These are phyloP conservation scores for Ophioceras dolichostomum DNA, from an alignment of 2,329 filamentous ascomycete species.

Conservation along the genomic window DNA sequence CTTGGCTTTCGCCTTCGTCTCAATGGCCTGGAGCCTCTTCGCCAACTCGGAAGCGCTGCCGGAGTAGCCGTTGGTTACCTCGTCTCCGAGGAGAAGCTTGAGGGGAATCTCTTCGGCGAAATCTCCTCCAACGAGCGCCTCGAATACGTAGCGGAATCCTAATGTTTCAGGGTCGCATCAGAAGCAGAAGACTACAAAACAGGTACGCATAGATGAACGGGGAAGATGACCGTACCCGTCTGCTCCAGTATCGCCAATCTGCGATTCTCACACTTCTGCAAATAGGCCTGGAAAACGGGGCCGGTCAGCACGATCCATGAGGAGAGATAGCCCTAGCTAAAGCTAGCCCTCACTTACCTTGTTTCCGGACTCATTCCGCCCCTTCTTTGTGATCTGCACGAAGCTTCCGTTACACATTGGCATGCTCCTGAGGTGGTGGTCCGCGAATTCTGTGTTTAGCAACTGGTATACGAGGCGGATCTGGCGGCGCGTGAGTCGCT, in stretches of 20 bases:
- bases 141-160: conserved; percentile 17
- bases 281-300: too few species aligned
- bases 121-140: conserved; percentile 17
- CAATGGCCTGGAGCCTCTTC: conserved; percentile 6
- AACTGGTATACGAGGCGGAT: conserved; percentile 14
- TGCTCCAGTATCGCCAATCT: conserved; percentile 7
- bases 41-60: not conserved
- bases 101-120: conserved; percentile 24
- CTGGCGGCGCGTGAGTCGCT: conserved; percentile 14
- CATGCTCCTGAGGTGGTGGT: conserved; percentile 6
- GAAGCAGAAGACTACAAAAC: not conserved
- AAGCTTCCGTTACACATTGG: conserved; percentile 1
- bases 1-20: conserved; percentile 15
- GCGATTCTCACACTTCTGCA: too few species aligned
- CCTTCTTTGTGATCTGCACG: conserved; percentile 8
- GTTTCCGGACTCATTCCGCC: conserved; percentile 2
- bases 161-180: not conserved
- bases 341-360: too few species aligned
- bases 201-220: not conserved
- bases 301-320: too few species aligned
- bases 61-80: too few species aligned
- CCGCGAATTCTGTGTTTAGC: conserved; percentile 9
- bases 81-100: conserved; percentile 3
- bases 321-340: too few species aligned
- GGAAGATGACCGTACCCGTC: conserved; percentile 5